Evolutionary conservation across 1,139 yeast species (phyloP).

Genomic region (Yarrowia galli): DNA sequence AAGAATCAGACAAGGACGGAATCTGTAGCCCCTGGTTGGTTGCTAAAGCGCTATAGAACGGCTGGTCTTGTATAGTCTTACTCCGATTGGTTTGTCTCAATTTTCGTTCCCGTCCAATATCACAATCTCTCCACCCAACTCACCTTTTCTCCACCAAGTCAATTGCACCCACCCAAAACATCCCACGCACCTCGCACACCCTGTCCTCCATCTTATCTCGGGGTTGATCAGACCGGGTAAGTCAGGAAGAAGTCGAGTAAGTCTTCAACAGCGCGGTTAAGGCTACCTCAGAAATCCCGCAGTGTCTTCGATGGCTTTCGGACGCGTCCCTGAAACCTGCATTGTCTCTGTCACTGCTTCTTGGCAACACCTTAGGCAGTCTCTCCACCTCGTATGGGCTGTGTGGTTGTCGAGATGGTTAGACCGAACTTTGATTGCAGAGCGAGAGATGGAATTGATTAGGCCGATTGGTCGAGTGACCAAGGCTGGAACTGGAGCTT

Average conservation of each 20-base stretch:
- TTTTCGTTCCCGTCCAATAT: no score
- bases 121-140: no score
- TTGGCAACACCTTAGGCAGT: not conserved
- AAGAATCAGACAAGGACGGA: no score
- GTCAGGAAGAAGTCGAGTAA: not conserved
- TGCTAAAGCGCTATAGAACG: not conserved
- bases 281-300: not conserved
- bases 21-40: not conserved
- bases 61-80: no score
- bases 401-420: not conserved
- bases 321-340: conserved; percentile 8
- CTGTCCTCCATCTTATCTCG: not conserved
- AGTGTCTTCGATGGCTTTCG: no score
- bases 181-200: no score
- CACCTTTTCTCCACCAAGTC: not conserved
- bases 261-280: not conserved
- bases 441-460: conserved; percentile 11
- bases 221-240: conserved; percentile 1
- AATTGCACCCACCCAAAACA: not conserved
- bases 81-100: no score
- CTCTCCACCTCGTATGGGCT: not conserved
- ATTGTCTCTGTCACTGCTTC: not conserved
- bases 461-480: conserved; percentile 19
- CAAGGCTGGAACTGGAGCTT: not conserved
- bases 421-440: not conserved